Percentiles rank a stretch among this genome's conserved stretches.
Evolutionary conservation across 2,329 filamentous ascomycete genomes (phyloP).

Genomic region (Ceratocystiopsis sp.): DNA sequence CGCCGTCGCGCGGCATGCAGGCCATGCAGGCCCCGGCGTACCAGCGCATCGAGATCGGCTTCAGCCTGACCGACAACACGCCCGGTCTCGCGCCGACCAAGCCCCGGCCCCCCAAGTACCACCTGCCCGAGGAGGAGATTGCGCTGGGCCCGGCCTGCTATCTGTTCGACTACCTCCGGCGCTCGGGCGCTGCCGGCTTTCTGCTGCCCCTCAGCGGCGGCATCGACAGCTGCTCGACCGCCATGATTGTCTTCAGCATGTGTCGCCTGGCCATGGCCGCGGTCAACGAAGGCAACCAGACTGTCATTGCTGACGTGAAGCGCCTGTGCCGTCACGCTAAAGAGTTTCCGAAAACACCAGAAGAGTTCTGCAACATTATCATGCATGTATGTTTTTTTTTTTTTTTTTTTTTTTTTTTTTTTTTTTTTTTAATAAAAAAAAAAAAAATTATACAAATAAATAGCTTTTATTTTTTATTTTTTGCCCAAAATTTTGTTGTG

Average conservation of each 20-base stretch:
- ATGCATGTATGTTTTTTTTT: constrained; percentile 5
- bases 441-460: too few species aligned
- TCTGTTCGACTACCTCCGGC: constrained; percentile 40
- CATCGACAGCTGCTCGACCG: constrained; percentile 37
- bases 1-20: constrained; percentile 39
- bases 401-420: too few species aligned
- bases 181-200: constrained; percentile 31
- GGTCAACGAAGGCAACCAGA: constrained; percentile 24
- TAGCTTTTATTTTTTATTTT: too few species aligned
- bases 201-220: constrained; percentile 41
- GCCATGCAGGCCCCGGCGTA: constrained; percentile 31
- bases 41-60: constrained; percentile 22
- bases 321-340: constrained; percentile 17
- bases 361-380: constrained; percentile 37
- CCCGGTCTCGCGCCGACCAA: constrained; percentile 15
- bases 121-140: constrained; percentile 50
- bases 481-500: too few species aligned
- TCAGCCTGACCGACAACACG: constrained; percentile 16
- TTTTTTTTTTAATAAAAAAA: too few species aligned
- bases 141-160: constrained; percentile 46
- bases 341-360: constrained; percentile 31
- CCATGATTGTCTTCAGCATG: constrained; percentile 28
- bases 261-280: constrained; percentile 38
- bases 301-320: constrained; percentile 22
- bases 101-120: constrained; percentile 29